Base-by-base conservation (phyloP, 148 eudicot species). In the Oxyria digyna region DNA sequence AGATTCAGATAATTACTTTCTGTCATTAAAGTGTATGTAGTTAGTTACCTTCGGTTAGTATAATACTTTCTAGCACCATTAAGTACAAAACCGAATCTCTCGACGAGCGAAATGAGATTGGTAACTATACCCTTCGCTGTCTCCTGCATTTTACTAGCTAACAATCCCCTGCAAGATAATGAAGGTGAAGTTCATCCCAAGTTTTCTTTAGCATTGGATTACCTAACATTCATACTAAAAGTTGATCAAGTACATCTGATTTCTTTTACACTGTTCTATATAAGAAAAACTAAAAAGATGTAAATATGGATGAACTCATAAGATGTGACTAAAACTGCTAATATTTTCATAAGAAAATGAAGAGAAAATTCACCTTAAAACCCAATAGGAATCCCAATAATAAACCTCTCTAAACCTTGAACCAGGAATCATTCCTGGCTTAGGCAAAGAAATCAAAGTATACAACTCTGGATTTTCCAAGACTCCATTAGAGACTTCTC, bases 331-430 rank as follows among this genome's bases (percentile, higher is more conserved):
- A 48, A 18, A n/a, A 17, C 12, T 50, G 24, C 8, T 1, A 50
- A 50, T 50, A 8, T 20, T 20, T 6, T 52, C 32, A 59, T 0
- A 27, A 31, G n/a, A 27, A 59, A 59, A 59, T 66, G 48, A 62
- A 54, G 62, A 54, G 62, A 54, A 6, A 54, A 23, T 24, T 54
- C 0, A 88, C 97, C 97, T 92, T 69, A 89, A 82, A 21, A 93
- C 85, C 96, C 96, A 93, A 49, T 87, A 93, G 65, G 96, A 87
- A 76, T 93, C 96, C 98, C 98, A 93, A 42, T 89, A 89, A 65
- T 89, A 89, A 65, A 93, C 95, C 80, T 89, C 98, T 37, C 86
- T 72, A 70, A 89, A 89, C 70, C 98, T 69, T 8, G 98, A 92
- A 50, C 98, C 98, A 23, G 98, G 94, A 43, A 92, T 85, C 0